Conservation (phyloP, 1,284 basidiomycete species). For the Coniferiporia sulphurascens region DNA sequence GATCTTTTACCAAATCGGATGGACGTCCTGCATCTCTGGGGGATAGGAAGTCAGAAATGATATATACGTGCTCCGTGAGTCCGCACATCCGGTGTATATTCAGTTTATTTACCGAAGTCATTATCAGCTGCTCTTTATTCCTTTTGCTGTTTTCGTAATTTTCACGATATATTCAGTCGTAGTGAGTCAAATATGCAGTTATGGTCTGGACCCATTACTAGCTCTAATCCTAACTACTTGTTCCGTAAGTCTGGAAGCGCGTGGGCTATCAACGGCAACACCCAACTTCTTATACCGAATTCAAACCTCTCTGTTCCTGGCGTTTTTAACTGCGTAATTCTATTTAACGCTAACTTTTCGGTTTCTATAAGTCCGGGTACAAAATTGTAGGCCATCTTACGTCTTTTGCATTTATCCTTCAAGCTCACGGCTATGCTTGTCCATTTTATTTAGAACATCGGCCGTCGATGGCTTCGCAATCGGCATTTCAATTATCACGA, state of each 20-base stretch:
- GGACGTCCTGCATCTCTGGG: not conserved
- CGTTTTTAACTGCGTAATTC: constrained; percentile 18
- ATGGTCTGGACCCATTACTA: not conserved
- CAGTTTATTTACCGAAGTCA: not conserved
- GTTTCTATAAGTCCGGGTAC: constrained; percentile 3
- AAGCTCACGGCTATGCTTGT: too few relatives aligned
- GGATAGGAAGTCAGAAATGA: not conserved
- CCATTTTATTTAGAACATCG: too few relatives aligned
- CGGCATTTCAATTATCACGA: constrained; percentile 8
- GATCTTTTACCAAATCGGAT: not conserved
- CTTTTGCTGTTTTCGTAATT: constrained; percentile 9
- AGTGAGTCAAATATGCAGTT: not conserved
- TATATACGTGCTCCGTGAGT: not conserved
- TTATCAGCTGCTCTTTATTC: constrained; percentile 8
- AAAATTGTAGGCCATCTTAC: constrained; percentile 1
- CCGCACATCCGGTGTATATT: not conserved
- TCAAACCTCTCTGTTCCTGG: constrained; percentile 16
- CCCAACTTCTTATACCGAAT: not conserved
- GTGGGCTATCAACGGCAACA: not conserved
- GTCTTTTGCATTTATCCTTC: too few relatives aligned
- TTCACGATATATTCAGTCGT: constrained; percentile 10
- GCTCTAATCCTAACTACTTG: not conserved
- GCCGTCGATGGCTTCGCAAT: too few relatives aligned
- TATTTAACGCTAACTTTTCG: constrained; percentile 12
- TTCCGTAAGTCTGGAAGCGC: constrained; percentile 4